Evolutionary conservation across 805 yeast species (phyloP).

Genomic region (Barnettozyma salicaria): DNA sequence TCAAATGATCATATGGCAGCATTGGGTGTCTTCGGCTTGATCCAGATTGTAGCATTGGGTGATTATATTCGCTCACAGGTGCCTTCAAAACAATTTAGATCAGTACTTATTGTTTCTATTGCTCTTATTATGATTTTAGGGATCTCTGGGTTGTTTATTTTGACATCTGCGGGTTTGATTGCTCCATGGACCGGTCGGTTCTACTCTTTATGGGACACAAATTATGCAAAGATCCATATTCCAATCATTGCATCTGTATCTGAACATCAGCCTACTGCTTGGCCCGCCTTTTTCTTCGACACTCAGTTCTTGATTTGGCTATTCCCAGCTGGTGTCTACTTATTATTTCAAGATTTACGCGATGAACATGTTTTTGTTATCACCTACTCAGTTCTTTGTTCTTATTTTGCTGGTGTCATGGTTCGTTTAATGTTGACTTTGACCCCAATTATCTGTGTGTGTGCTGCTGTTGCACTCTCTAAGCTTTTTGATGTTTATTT

Average conservation of each 20-base stretch:
- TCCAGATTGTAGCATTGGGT: conserved; percentile 86
- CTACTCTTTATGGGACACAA: conserved; percentile 97
- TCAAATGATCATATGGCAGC: conserved; percentile 99
- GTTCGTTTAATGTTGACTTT: conserved; percentile 94
- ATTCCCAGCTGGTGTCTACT: conserved; percentile 95
- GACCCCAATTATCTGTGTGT: conserved; percentile 93
- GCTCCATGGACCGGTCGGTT: conserved; percentile 99
- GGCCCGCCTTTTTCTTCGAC: conserved; percentile 98
- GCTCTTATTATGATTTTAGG: conserved; percentile 55
- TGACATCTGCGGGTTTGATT: conserved; percentile 87
- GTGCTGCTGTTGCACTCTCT: conserved; percentile 85
- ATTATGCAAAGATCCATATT: conserved; percentile 94
- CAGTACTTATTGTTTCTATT: conserved; percentile 57
- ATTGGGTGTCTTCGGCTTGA: conserved; percentile 90
- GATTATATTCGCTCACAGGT: conserved; percentile 72
- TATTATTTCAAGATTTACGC: conserved; percentile 80
- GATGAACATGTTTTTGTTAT: conserved; percentile 92
- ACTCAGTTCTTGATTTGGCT: conserved; percentile 91
- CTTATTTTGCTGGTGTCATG: conserved; percentile 99
- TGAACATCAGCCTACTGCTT: conserved; percentile 99
- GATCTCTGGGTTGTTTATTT: conserved; percentile 60
- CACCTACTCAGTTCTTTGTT: conserved; percentile 86
- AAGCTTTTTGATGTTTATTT: conserved; percentile 77
- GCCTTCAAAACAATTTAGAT: conserved; percentile 65
- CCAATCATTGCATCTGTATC: conserved; percentile 98